Conservation (phyloP, 2,329 filamentous ascomycete genomes). For the Hypoxylon sp. region DNA sequence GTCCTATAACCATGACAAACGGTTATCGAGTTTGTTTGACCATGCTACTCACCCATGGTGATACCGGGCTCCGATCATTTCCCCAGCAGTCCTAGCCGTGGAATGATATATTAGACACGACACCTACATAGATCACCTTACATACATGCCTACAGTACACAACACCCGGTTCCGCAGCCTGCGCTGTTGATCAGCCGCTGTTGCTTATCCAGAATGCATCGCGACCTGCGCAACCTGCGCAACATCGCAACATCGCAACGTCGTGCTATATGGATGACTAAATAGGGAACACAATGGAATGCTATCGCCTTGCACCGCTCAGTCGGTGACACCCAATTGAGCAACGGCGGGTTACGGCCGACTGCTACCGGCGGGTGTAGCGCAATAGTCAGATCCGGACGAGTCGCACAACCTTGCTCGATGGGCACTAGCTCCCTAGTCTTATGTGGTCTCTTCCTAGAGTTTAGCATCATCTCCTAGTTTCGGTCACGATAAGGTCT, state of each 20-base stretch:
- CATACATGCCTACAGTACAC: slow-evolving; percentile 23
- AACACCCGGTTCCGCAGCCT: slow-evolving; percentile 38
- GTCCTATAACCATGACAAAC: slow-evolving; percentile 28
- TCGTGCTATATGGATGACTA: slow-evolving; percentile 22
- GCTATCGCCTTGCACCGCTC: slow-evolving; percentile 37
- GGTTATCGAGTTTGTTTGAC: slow-evolving; percentile 29
- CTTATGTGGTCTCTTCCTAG: slow-evolving; percentile 19
- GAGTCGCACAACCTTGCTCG: slow-evolving; percentile 15
- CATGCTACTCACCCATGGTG: slow-evolving; percentile 26
- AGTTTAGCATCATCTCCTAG: slow-evolving; percentile 22
- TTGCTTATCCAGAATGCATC: slow-evolving; percentile 30
- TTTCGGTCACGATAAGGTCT: slow-evolving; percentile 25
- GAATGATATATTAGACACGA: slow-evolving; percentile 40
- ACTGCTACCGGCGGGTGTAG: slow-evolving; percentile 30
- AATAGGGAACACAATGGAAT: slow-evolving; percentile 17
- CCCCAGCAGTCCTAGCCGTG: slow-evolving; percentile 31
- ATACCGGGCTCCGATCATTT: slow-evolving; percentile 43
- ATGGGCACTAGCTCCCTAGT: slow-evolving; percentile 24
- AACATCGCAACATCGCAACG: slow-evolving; percentile 13
- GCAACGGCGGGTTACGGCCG: slow-evolving; percentile 31
- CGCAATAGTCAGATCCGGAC: slow-evolving; percentile 21
- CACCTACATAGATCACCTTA: slow-evolving; percentile 37
- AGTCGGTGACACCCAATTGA: slow-evolving; percentile 39
- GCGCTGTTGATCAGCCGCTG: slow-evolving; percentile 42
- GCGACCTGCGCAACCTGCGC: slow-evolving; percentile 32